A percentile compares a stretch with the other conserved stretches of the same genome.
These are phyloP conservation scores for Lachnellula subtilissima DNA, from an alignment of 2,329 filamentous ascomycete genomes.

Conservation along the genomic window DNA sequence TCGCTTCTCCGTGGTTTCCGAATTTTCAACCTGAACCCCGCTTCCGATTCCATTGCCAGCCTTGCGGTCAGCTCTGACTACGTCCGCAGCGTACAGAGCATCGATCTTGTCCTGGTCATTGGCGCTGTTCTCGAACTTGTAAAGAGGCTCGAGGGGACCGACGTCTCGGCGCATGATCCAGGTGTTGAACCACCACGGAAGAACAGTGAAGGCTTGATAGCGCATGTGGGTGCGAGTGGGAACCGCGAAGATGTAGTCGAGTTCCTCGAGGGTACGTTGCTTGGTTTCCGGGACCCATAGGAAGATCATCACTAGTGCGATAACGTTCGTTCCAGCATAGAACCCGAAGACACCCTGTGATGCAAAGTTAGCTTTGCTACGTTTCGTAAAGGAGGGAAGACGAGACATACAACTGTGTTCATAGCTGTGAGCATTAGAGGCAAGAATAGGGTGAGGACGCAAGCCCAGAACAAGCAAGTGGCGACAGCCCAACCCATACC, in stretches of 20 bases:
- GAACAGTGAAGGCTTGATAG: conserved; percentile 27
- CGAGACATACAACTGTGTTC: conserved; percentile 22
- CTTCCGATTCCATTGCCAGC: not conserved
- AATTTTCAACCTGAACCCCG: conserved; percentile 5
- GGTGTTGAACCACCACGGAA: conserved; percentile 22
- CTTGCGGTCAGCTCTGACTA: conserved; percentile 7
- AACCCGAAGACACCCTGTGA: conserved; percentile 44
- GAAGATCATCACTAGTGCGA: conserved; percentile 53
- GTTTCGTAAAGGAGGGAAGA: conserved; percentile 10
- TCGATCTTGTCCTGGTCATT: conserved; percentile 12
- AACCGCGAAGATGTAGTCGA: conserved; percentile 44
- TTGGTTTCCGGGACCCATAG: conserved; percentile 56
- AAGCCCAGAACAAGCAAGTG: conserved; percentile 55
- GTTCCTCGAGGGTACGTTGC: conserved; percentile 34
- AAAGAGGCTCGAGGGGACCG: conserved; percentile 45
- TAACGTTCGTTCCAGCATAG: conserved; percentile 51
- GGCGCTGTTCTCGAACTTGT: conserved; percentile 40
- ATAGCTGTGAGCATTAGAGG: conserved; percentile 26
- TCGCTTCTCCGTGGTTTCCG: not conserved
- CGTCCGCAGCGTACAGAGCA: conserved; percentile 13
- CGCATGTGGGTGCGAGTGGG: conserved; percentile 27
- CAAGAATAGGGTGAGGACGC: conserved; percentile 55
- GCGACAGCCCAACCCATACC: conserved; percentile 61
- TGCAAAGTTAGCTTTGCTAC: not conserved
- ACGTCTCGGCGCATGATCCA: conserved; percentile 32